Conservation (phyloP, 2,329 filamentous ascomycete species). For the Penicillium corylophilum region DNA sequence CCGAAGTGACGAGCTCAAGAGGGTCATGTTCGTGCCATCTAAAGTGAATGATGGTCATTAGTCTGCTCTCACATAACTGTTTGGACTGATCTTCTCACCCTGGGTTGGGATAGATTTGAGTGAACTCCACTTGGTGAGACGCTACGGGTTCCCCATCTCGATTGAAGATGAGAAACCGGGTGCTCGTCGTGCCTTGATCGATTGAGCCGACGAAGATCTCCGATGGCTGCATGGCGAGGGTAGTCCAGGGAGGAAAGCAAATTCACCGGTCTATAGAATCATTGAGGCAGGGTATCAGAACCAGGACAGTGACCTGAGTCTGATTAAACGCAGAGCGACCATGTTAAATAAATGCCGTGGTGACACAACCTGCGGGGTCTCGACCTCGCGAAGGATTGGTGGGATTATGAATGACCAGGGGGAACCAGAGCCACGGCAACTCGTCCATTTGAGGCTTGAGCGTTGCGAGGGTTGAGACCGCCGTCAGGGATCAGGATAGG, state of each 20-base stretch:
- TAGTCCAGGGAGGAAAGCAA: neutral
- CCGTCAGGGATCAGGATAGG: neutral
- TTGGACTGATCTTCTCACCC: slow-evolving; percentile 59
- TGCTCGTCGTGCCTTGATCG: slow-evolving; percentile 87
- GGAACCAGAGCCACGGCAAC: neutral
- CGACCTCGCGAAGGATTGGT: neutral
- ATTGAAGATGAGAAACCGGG: slow-evolving; percentile 87
- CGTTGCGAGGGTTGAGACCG: neutral
- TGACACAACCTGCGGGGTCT: neutral
- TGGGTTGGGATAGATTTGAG: slow-evolving; percentile 77
- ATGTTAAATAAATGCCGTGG: neutral
- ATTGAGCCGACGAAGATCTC: slow-evolving; percentile 73
- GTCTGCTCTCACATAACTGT: neutral
- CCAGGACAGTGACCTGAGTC: neutral
- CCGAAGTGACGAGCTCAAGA: slow-evolving; percentile 68
- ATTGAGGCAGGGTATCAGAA: neutral
- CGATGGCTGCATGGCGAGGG: slow-evolving; percentile 21
- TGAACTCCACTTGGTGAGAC: slow-evolving; percentile 81
- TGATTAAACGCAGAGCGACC: neutral
- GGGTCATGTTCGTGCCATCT: slow-evolving; percentile 88
- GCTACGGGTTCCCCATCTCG: slow-evolving; percentile 72
- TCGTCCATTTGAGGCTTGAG: neutral
- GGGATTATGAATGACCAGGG: neutral
- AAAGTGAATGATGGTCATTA: neutral
- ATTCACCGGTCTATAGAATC: neutral